Evolutionary conservation across 2,329 filamentous ascomycete species (phyloP).

Genomic region (Fusarium verrucosum): DNA sequence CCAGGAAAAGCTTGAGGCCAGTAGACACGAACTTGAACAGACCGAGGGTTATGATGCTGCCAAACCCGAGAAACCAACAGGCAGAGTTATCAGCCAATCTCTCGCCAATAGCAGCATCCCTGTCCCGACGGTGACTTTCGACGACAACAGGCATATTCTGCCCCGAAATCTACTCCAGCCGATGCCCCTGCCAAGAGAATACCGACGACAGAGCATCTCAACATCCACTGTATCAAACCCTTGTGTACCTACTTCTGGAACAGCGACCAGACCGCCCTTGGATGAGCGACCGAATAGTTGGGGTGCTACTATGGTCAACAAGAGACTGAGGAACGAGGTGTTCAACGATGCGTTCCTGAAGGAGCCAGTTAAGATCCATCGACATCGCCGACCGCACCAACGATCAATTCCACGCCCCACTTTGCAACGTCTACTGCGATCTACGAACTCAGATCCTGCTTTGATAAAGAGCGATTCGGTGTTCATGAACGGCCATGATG

Average conservation of each 20-base stretch:
- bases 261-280: constrained; percentile 51
- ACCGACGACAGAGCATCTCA: constrained; percentile 49
- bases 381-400: constrained; percentile 76
- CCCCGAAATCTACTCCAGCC: constrained; percentile 82
- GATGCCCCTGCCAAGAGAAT: constrained; percentile 52
- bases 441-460: constrained; percentile 57
- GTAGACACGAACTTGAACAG: constrained; percentile 32
- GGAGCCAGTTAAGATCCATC: constrained; percentile 81
- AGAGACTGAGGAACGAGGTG: constrained; percentile 86
- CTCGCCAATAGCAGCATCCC: constrained; percentile 71
- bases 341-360: constrained; percentile 92
- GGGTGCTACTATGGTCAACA: constrained; percentile 93
- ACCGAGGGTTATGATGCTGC: constrained; percentile 13
- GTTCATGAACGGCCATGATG: constrained; percentile 16
- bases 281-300: constrained; percentile 73
- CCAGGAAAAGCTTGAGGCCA: constrained; percentile 43
- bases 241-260: constrained; percentile 6
- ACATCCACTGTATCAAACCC: constrained; percentile 38
- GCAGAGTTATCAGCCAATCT: constrained; percentile 74
- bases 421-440: constrained; percentile 56
- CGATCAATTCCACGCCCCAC: constrained; percentile 68
- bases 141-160: constrained; percentile 93
- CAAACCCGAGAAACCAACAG: constrained; percentile 29
- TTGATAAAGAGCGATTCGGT: constrained; percentile 41
- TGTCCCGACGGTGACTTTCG: constrained; percentile 90